Evolutionary conservation across 352 stramenopile genomes (phyloP), one percentile per base, ranked within the genome.

Genomic region (Globisporangium polare): DNA sequence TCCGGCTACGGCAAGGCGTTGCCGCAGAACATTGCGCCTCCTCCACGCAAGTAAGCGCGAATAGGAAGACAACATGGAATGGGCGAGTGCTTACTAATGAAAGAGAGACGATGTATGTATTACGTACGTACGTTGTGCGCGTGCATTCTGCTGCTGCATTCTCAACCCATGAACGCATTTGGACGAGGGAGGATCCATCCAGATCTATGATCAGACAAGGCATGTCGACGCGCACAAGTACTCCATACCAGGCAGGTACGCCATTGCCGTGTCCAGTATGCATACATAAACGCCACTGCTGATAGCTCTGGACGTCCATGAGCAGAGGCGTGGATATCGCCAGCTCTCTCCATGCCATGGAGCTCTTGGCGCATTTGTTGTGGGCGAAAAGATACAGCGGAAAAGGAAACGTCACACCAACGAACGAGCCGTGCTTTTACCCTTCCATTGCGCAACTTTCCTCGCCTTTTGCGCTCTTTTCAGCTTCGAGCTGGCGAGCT

Each of bases 1-100:
- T 94, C 85, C 7, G 87, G 87, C 51, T 96, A 96, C 74, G 87
- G 87, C 53, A 96, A 96, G 68, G 87, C 87, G 7, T 63, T 96
- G 43, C 87, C 87, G 49, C 87, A 96, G 76, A 92, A 93, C 67
- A 68, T 94, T 45, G 84, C 84, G 15, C 84, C 86, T 24, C 79
- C 85, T 52, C 66, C 75, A 53, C 86, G 86, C 75, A 93, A 93
- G 79, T 95, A 92, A 65, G 49, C 39, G 60, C 45, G 33, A 27
- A 54, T 33, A 45, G 57, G 5, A n/a, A 52, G 18, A 26, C n/a
- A 17, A 22, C 29, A 33, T 39, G 5, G 37, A 13, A 8, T 53
- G 20, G 18, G n/a, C 26, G 26, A 53, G 47, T 24, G 35, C 26
- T 55, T 15, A 15, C 5, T 12, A 41, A 56, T 46, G 41, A 46